Base-by-base conservation (phyloP, 768 basidiomycete species). In the Russula sp. region DNA sequence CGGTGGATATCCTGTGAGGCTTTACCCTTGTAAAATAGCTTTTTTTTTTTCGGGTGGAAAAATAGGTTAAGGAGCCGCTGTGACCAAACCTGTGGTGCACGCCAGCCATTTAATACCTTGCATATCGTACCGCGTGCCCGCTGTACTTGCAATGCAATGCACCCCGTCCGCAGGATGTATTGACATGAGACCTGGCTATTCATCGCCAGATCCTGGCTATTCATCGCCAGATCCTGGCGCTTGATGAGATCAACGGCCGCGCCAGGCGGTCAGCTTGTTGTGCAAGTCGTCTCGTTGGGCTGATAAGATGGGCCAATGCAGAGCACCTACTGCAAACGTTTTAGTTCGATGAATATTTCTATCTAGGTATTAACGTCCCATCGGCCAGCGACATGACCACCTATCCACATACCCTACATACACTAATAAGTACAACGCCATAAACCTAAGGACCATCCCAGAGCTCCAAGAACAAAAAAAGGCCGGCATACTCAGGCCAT, bases 1-100 rank as follows among this genome's bases (percentile, higher is more conserved):
- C 47, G 85, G 88, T 45, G 48, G 91, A 94, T 68, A 73, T 94
- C 55, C 75, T 91, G 72, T 91, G 78, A 81, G 39, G 16, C 2
- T 40, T 42, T 40, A 16, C 39, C 7, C 5, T 51, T 10, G 16
- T 14, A 34, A 11, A 50, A n/a, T 51, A n/a, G 48, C 27, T 27
- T 27, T 27, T 27, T 27, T 27, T 3, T 50, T 35, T 16, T 32
- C 11, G 13, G 48, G 3, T 18, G 39, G 57, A 11, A 50, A 40
- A 34, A 14, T 59, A 61, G 18, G 32, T 14, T 42, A 51, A 14
- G 18, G 27, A 20, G 37, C 22, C 51, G 42, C 27, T n/a, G 18
- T 59, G 27, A 51, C 31, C n/a, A 42, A 31, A 39, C 18, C 31
- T 8, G 58, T 20, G 48, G 37, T 20, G 49, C 39, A 59, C 11